Conservation (phyloP, 768 basidiomycete genomes). For the Lyophyllum decastes region DNA sequence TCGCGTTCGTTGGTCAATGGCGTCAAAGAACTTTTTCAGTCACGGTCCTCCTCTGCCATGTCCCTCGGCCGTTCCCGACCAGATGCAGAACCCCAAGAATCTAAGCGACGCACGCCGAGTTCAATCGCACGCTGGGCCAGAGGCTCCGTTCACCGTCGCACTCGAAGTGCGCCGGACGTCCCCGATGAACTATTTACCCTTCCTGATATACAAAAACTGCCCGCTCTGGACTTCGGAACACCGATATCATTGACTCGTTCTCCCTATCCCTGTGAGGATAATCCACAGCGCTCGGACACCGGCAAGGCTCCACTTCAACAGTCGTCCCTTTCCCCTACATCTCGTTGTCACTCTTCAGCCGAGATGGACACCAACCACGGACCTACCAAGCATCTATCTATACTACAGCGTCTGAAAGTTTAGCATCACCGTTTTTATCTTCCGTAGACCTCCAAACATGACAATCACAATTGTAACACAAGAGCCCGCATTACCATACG, state of each 20-base stretch:
- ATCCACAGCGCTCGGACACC: not conserved
- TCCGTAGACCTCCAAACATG: constrained; percentile 2
- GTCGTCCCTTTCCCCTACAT: constrained; percentile 14
- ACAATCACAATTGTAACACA: constrained; percentile 16
- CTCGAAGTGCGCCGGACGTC: constrained; percentile 53
- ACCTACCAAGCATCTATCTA: constrained; percentile 32
- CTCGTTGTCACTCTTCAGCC: constrained; percentile 8
- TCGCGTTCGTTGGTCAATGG: constrained; percentile 59
- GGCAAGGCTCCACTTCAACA: constrained; percentile 10
- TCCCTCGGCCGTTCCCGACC: constrained; percentile 16
- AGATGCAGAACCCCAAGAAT: constrained; percentile 12
- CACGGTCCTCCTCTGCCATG: constrained; percentile 44
- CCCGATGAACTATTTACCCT: constrained; percentile 20
- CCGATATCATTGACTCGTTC: constrained; percentile 14
- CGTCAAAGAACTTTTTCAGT: constrained; percentile 59
- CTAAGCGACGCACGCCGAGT: constrained; percentile 28
- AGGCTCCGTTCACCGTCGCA: constrained; percentile 49
- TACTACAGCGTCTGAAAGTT: constrained; percentile 35
- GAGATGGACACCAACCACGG: constrained; percentile 16
- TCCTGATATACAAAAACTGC: constrained; percentile 21
- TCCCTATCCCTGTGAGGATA: constrained; percentile 11
- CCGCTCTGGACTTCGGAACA: constrained; percentile 24
- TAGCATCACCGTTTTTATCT: constrained; percentile 14
- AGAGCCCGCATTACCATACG: constrained; percentile 15
- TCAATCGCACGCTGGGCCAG: constrained; percentile 51